Base-by-base conservation (phyloP, 2,329 filamentous ascomycete species). In the Nemania sp. region DNA sequence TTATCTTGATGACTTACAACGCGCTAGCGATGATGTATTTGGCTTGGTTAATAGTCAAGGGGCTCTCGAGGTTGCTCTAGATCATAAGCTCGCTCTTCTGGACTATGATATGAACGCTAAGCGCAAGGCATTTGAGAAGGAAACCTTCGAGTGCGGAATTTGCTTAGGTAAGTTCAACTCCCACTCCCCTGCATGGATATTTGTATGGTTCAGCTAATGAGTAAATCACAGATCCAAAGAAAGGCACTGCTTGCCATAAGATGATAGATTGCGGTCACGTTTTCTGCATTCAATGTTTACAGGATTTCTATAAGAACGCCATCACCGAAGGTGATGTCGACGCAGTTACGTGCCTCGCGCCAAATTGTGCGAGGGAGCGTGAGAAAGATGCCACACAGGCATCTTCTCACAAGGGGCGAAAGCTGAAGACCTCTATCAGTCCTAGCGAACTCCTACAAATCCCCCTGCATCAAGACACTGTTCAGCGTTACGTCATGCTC, bases 181-280 rank as follows among this genome's bases (percentile, higher is more conserved):
- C 5, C 3, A 17, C 8, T 20, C 22, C 23, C 23, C 28, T 20
- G 28, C 5, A 4, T 9, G 3, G 15, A 22, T 6, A 12, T 42
- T n/a, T 26, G 12, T 5, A 9, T 33, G 20, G 7, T 20, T 40
- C 28, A 19, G 33, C 46, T 67, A 72, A 58, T 68, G 3, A 17
- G 28, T 26, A 26, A 28, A 14, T 33, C 9, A 9, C 51, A 81
- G 93, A 97, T 70, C 91, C 91, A 0, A 96, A 96, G 72, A 97
- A 95, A 69, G 94, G 94, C 1, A 73, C 76, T 0, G 81, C 78
- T 9, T 97, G 94, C 69, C 89, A 97, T 73, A 83, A 84, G 36
- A 86, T 97, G 79, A 73, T 88, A 40, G 84, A 87, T 54, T 99
- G 94, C 70, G 85, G 84, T 0, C 93, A 99, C 68, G 91, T 97